These are phyloP conservation scores for Colletotrichum camelliae DNA, from an alignment of 2,329 filamentous ascomycete genomes.

Conservation along the genomic window DNA sequence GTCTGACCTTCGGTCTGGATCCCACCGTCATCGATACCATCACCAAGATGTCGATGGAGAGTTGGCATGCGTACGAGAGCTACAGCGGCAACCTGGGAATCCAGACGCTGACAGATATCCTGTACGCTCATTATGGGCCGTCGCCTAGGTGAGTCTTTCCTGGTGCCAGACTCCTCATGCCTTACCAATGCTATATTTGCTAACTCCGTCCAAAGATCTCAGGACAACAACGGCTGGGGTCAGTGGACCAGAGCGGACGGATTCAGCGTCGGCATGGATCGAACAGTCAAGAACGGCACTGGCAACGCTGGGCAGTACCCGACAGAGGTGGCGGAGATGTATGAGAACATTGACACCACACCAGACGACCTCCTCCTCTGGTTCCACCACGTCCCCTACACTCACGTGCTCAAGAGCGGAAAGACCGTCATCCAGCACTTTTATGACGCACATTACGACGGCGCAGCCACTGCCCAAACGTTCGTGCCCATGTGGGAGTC, in stretches of 20 bases:
- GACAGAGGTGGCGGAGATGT: conserved; percentile 59
- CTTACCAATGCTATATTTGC: neutral
- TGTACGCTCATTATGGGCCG: conserved; percentile 71
- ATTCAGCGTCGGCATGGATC: conserved; percentile 70
- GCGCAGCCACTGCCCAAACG: conserved; percentile 63
- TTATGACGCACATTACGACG: conserved; percentile 67
- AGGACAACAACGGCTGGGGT: conserved; percentile 73
- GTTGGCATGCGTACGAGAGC: conserved; percentile 75
- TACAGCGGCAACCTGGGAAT: conserved; percentile 74
- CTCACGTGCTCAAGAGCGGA: conserved; percentile 63
- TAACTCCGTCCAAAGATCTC: conserved; percentile 54
- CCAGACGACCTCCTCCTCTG: conserved; percentile 73
- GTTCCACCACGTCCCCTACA: conserved; percentile 78
- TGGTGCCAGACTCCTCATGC: neutral
- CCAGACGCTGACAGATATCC: conserved; percentile 72
- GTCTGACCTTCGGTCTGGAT: conserved; percentile 67
- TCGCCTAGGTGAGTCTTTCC: neutral
- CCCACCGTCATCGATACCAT: conserved; percentile 61
- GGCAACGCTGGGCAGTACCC: conserved; percentile 72
- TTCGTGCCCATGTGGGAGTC: conserved; percentile 61
- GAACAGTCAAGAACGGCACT: conserved; percentile 72
- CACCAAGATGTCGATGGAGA: conserved; percentile 67
- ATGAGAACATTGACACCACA: conserved; percentile 66
- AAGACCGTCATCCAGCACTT: conserved; percentile 73
- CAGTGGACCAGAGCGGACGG: conserved; percentile 74